Conservation (phyloP, 2,329 filamentous ascomycete genomes). For the Stagonosporopsis tanaceti region DNA sequence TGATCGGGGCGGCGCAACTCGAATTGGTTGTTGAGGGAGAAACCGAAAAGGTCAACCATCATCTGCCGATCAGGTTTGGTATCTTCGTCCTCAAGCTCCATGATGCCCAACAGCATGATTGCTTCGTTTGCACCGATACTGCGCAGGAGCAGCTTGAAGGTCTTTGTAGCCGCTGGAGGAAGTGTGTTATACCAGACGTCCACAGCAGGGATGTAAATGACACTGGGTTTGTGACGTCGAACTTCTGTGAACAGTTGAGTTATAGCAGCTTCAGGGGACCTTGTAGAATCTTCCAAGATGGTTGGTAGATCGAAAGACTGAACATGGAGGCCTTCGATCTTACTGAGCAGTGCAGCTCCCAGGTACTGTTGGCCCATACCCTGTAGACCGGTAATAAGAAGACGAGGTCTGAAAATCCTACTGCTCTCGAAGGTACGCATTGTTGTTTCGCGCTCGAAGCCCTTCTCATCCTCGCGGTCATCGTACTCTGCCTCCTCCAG, state of each 20-base stretch:
- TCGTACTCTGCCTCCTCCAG: constrained; percentile 95
- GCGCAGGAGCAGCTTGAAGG: constrained; percentile 82
- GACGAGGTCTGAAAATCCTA: constrained; percentile 84
- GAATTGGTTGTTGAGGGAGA: constrained; percentile 79
- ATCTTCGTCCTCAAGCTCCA: constrained; percentile 72
- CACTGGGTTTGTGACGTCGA: constrained; percentile 91
- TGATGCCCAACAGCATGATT: constrained; percentile 84
- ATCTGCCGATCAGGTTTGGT: constrained; percentile 65
- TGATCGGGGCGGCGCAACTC: constrained; percentile 72
- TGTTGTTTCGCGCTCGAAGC: constrained; percentile 83
- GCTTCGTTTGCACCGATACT: constrained; percentile 90
- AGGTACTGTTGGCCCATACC: constrained; percentile 97
- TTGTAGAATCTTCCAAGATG: constrained; percentile 80
- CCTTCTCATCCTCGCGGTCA: constrained; percentile 80
- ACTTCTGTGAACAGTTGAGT: constrained; percentile 92
- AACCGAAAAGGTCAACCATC: constrained; percentile 83
- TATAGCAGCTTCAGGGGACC: constrained; percentile 85
- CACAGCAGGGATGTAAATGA: constrained; percentile 92
- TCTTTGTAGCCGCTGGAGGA: constrained; percentile 74
- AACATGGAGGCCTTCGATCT: constrained; percentile 92
- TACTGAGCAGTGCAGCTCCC: constrained; percentile 82
- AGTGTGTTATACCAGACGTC: constrained; percentile 82
- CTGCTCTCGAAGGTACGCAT: constrained; percentile 79
- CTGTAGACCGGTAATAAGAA: constrained; percentile 80
- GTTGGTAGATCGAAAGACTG: constrained; percentile 93